Base-by-base conservation (phyloP, 345 rosid species). In the Boechera stricta region DNA sequence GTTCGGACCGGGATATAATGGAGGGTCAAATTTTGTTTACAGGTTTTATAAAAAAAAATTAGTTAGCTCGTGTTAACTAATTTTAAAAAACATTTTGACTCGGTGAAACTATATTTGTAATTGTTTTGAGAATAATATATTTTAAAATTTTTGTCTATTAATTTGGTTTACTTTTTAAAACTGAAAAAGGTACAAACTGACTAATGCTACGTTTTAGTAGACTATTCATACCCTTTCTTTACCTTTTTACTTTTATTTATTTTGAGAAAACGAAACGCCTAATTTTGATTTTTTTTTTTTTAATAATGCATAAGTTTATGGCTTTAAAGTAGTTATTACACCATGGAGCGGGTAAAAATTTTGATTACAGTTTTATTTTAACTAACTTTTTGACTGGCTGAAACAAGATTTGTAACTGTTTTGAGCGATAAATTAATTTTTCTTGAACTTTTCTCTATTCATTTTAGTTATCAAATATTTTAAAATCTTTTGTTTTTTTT, bases 301-400 rank as follows among this genome's bases (percentile, higher is more conserved):
- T 1, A 64, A 29, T 21, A 21, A 15, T 18, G 7, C 4, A 29
- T 3, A 21, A 32, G 35, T 74, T 66, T 9, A 41, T 33, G 12
- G 12, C 39, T 35, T 35, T 52, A 9, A 66, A 67, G 33, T 67
- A 55, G 31, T 45, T 32, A 32, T 32, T 65, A 11, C 31, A 57
- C n/a, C 47, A 51, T 62, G 32, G 53, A 51, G 52, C 31, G 12
- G 53, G 29, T 21, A 15, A 57, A 26, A 9, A 32, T 15, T 6
- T 41, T 10, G 10, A 31, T 3, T 36, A 35, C 28, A 59, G 15
- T 35, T 54, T 29, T 26, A 5, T 45, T n/a, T n/a, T 44, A 44
- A 44, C 6, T 12, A 42, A 4, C 1, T 44, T 44, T 44, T 44
- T 44, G 16, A 13, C 5, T 56, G 10, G 18, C 38, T 13, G 7